A percentile compares a stretch with the other conserved stretches of the same genome.
These are phyloP conservation scores for Prillingera fragicola DNA, from an alignment of 1,284 basidiomycete genomes.

Conservation along the genomic window DNA sequence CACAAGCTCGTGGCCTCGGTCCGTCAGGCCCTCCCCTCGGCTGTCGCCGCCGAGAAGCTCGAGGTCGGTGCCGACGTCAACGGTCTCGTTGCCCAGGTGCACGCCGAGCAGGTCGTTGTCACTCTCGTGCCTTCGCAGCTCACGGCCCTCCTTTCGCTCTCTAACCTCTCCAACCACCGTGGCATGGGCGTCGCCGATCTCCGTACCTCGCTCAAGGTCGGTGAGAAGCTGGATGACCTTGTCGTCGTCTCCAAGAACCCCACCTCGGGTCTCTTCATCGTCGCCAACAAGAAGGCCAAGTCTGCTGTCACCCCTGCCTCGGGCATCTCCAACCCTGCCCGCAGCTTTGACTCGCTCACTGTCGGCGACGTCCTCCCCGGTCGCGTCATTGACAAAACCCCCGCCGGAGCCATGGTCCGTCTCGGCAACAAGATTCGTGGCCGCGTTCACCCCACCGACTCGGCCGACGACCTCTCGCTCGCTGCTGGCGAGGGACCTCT, in stretches of 20 bases:
- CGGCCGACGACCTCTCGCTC: constrained; percentile 64
- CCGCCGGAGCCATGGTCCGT: constrained; percentile 67
- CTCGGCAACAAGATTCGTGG: constrained; percentile 65
- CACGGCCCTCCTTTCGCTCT: constrained; percentile 76
- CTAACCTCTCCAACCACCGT: constrained; percentile 79
- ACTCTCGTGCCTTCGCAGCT: constrained; percentile 65
- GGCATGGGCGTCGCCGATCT: constrained; percentile 65
- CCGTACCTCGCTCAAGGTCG: constrained; percentile 60
- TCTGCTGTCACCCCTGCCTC: constrained; percentile 52
- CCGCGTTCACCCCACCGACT: constrained; percentile 71
- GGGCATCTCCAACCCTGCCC: constrained; percentile 50
- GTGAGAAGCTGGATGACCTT: constrained; percentile 69
- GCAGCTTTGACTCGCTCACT: constrained; percentile 62
- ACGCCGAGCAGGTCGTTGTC: constrained; percentile 75
- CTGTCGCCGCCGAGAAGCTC: constrained; percentile 60
- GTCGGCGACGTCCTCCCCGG: constrained; percentile 71
- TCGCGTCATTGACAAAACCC: constrained; percentile 63
- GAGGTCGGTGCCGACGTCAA: constrained; percentile 70
- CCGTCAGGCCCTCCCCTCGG: constrained; percentile 65
- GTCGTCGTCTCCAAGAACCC: constrained; percentile 84
- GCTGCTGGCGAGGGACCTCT: constrained; percentile 55
- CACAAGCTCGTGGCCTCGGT: constrained; percentile 77
- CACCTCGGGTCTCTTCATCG: constrained; percentile 81
- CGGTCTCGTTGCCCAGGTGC: constrained; percentile 68
- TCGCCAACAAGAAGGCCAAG: constrained; percentile 55